Base-by-base conservation (phyloP, 192 early-diverging fungal genomes). In the Gaertneriomyces sp. region DNA sequence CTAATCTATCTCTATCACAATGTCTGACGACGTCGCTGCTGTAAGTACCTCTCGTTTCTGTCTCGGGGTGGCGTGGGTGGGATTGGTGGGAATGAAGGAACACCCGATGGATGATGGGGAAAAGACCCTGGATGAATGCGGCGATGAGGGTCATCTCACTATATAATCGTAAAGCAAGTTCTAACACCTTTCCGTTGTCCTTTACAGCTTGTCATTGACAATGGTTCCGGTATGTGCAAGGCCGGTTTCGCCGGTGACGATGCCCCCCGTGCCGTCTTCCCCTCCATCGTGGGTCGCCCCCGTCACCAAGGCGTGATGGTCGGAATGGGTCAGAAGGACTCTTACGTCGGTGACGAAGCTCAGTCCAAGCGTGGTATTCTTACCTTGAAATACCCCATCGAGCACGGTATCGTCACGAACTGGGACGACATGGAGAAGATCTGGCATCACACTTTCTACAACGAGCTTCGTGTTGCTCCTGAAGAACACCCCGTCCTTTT, bases 401-500 rank as follows among this genome's bases (percentile, higher is more conserved):
- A 88, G 74, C 84, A 87, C 80, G 86, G 86, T 61, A 87, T 88
- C 68, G 86, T 88, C 70, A 87, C 78, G 72, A 88, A 88, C 85
- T 88, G 86, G 86, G 86, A 88, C 67, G 86, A 88, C 68, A 88
- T 88, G 86, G 84, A 88, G 68, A 87, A 87, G 77, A 85, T 88
- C 66, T 88, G 86, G 84, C 93, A 95, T 83, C 93, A 98, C 81
- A 94, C 91, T 65, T 85, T 94, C 85, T 96, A 94, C 87, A 96
- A 97, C 78, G 93, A 97, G 80, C 85, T 98, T 70, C 94, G 93
- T 81, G 92, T 95, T 62, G 94, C 93, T 47, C 94, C 96, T 63
- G 96, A 98, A 78, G 92, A 96, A 80, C 94, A 97, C 84, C 93
- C 94, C 43, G 91, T 96, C n/a, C 82, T 97, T 66, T 85, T 97